Evolutionary conservation across 2,329 filamentous ascomycete species (phyloP).

Genomic region (Blastomyces percursus): DNA sequence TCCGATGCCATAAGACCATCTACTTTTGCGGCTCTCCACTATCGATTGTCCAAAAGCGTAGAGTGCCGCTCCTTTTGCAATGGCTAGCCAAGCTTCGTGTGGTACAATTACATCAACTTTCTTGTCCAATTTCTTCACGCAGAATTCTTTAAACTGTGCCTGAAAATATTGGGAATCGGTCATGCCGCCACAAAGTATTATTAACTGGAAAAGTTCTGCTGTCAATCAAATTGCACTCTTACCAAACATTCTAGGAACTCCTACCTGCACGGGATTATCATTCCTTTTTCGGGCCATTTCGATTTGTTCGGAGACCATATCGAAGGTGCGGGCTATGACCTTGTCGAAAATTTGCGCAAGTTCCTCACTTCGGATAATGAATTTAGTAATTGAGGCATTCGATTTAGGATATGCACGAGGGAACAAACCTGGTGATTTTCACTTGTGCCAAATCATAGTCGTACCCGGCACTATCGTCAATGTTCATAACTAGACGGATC

Average conservation of each 20-base stretch:
- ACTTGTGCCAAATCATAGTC: not conserved
- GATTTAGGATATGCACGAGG: not conserved
- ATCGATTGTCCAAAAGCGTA: not conserved
- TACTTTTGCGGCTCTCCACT: constrained; percentile 7
- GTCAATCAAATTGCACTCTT: not conserved
- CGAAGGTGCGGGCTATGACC: constrained; percentile 6
- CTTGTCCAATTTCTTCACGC: not conserved
- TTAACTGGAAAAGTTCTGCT: not conserved
- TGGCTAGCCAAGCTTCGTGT: constrained; percentile 12
- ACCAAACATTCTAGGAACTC: not conserved
- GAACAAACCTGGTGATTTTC: constrained; percentile 6
- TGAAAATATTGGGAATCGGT: constrained; percentile 11
- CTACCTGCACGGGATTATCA: constrained; percentile 5
- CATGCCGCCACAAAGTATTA: constrained; percentile 11
- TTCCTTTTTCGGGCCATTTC: not conserved
- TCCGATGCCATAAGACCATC: constrained; percentile 10
- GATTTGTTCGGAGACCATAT: constrained; percentile 6
- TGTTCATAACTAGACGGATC: constrained; percentile 7
- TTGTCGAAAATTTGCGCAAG: constrained; percentile 9
- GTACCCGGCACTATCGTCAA: constrained; percentile 2
- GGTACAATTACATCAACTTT: constrained; percentile 10
- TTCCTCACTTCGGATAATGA: constrained; percentile 4
- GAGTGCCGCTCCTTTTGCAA: constrained; percentile 14
- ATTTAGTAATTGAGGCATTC: not conserved
- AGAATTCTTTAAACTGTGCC: constrained; percentile 10